A percentile compares a stretch with the other conserved stretches of the same genome.
Evolutionary conservation across 2,329 filamentous ascomycete species (phyloP).

Genomic region (Fusarium tupiense): DNA sequence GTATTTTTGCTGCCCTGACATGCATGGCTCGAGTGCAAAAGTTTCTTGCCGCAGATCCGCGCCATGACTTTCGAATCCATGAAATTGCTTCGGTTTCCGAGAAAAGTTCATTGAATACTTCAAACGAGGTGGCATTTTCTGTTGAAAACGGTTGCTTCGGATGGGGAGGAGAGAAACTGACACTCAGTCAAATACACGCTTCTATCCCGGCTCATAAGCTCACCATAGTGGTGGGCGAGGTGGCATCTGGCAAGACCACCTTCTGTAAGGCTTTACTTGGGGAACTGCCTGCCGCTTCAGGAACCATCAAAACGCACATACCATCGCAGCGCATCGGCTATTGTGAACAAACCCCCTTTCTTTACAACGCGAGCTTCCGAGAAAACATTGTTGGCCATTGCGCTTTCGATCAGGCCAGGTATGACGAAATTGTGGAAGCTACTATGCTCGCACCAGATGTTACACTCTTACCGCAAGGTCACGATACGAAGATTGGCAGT

Average conservation of each 20-base stretch:
- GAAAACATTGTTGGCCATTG: conserved; percentile 52
- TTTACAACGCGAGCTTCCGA: conserved; percentile 49
- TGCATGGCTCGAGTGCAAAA: conserved; percentile 50
- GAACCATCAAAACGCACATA: conserved; percentile 20
- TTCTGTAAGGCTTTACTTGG: conserved; percentile 50
- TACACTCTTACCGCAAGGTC: conserved; percentile 46
- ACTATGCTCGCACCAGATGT: conserved; percentile 48
- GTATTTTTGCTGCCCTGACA: conserved; percentile 45
- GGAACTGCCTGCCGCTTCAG: conserved; percentile 39
- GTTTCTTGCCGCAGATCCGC: conserved; percentile 48
- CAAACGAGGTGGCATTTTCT: conserved; percentile 5
- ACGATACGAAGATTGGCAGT: conserved; percentile 52
- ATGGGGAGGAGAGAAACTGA: conserved; percentile 41
- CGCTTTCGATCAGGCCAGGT: conserved; percentile 44
- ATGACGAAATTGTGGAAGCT: conserved; percentile 49
- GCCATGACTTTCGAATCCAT: conserved; percentile 34
- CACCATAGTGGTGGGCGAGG: conserved; percentile 51
- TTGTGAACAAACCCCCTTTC: conserved; percentile 48
- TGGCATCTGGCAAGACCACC: conserved; percentile 51
- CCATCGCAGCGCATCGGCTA: conserved; percentile 41
- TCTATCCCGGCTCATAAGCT: conserved; percentile 35
- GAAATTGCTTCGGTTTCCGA: background rate
- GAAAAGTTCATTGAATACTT: background rate
- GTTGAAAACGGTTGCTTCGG: conserved; percentile 39
- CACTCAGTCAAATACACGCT: conserved; percentile 28